A percentile compares a stretch with the other conserved stretches of the same genome.
Evolutionary conservation across 2,329 filamentous ascomycete genomes (phyloP).

Genomic region (Thermoascus crustaceus): DNA sequence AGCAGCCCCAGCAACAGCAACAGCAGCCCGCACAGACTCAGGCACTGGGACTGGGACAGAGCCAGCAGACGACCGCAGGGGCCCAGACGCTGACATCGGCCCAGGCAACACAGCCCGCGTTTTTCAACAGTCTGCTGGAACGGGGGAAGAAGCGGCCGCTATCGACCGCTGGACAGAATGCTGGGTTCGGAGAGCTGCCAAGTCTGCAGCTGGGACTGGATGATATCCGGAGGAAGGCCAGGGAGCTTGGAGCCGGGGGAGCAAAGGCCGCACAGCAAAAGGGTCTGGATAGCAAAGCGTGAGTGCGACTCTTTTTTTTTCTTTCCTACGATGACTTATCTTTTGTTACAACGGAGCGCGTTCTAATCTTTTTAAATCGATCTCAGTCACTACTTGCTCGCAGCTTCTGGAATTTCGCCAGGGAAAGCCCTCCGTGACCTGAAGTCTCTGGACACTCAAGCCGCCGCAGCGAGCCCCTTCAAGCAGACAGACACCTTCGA

Average conservation of each 20-base stretch:
- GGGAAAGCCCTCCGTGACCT: conserved; percentile 79
- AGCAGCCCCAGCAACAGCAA: conserved; percentile 20
- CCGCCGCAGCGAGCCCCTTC: conserved; percentile 36
- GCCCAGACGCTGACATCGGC: conserved; percentile 17
- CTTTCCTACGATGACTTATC: not conserved
- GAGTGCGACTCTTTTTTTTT: conserved; percentile 19
- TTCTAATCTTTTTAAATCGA: conserved; percentile 9
- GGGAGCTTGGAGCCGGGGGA: conserved; percentile 63
- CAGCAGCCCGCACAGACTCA: conserved; percentile 15
- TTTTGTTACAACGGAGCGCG: too few relatives aligned
- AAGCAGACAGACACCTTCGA: conserved; percentile 39
- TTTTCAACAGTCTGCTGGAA: conserved; percentile 58
- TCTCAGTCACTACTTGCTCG: conserved; percentile 76
- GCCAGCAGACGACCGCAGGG: conserved; percentile 16
- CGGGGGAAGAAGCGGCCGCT: conserved; percentile 60
- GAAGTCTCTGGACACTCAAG: conserved; percentile 66
- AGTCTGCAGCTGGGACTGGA: conserved; percentile 84
- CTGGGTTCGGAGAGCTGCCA: conserved; percentile 66
- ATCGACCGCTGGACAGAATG: conserved; percentile 50
- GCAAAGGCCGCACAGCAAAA: conserved; percentile 38
- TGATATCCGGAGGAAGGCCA: conserved; percentile 70
- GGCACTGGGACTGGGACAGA: conserved; percentile 20
- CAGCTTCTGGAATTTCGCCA: conserved; percentile 86
- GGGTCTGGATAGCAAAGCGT: conserved; percentile 45
- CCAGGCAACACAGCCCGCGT: conserved; percentile 45